Conservation (phyloP, 2,329 filamentous ascomycete genomes). For the Alternaria brassicicola region DNA sequence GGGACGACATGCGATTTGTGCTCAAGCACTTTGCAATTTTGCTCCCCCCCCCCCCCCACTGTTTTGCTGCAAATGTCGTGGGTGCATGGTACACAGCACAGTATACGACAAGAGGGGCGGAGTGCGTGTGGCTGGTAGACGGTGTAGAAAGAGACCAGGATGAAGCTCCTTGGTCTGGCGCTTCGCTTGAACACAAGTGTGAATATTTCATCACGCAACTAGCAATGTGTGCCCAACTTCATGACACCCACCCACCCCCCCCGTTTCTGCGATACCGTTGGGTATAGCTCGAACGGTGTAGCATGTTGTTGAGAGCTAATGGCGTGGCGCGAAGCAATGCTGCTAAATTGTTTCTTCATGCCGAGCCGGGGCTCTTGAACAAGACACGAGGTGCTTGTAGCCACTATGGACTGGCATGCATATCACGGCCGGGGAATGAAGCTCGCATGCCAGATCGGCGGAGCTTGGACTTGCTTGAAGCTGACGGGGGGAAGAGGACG, state of each 20-base stretch:
- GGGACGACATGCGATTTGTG: slow-evolving; percentile 18
- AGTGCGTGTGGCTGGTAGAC: slow-evolving; percentile 32
- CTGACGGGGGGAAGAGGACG: slow-evolving; percentile 16
- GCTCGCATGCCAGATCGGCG: slow-evolving; percentile 34
- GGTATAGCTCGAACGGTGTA: slow-evolving; percentile 15
- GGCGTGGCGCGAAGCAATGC: slow-evolving; percentile 7
- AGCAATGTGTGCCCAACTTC: slow-evolving; percentile 23
- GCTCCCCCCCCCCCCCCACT: slow-evolving; percentile 22
- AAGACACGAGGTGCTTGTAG: slow-evolving; percentile 21
- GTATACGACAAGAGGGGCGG: slow-evolving; percentile 8
- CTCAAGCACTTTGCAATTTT: background rate
- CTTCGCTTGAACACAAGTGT: slow-evolving; percentile 32
- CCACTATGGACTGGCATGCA: slow-evolving; percentile 29
- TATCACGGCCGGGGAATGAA: slow-evolving; percentile 21
- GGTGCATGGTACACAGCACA: slow-evolving; percentile 1
- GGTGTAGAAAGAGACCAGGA: slow-evolving; percentile 36
- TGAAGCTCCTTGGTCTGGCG: slow-evolving; percentile 37
- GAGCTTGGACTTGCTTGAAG: slow-evolving; percentile 32
- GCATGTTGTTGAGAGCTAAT: slow-evolving; percentile 16
- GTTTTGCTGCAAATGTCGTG: slow-evolving; percentile 9
- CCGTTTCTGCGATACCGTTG: slow-evolving; percentile 17
- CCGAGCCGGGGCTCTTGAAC: slow-evolving; percentile 7
- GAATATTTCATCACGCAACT: slow-evolving; percentile 19
- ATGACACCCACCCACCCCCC: slow-evolving; percentile 6
- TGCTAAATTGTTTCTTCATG: slow-evolving; percentile 24